Conservation (phyloP, 1,284 basidiomycete species). For the Boletus albobrunnescens region DNA sequence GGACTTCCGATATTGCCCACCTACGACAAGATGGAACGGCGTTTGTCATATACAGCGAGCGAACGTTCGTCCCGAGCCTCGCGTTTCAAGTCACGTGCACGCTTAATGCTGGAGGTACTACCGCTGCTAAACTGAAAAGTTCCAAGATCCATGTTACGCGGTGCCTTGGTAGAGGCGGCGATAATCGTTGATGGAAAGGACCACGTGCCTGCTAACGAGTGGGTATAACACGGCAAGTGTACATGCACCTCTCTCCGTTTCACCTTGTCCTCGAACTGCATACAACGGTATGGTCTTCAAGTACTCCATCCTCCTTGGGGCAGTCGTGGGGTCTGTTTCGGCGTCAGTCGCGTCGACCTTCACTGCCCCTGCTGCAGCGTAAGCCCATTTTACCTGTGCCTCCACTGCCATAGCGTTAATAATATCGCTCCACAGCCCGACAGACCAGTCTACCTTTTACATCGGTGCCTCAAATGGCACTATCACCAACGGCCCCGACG, state of each 20-base stretch:
- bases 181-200: not conserved
- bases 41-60: not conserved
- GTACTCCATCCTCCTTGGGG: slow-evolving; percentile 15
- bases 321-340: slow-evolving; percentile 17
- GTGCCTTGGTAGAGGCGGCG: not conserved
- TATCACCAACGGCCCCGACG: slow-evolving; percentile 23
- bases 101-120: not conserved
- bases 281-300: slow-evolving; percentile 15
- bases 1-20: not conserved
- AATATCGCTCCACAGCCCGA: slow-evolving; percentile 21
- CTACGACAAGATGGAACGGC: no score
- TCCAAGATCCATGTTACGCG: not conserved
- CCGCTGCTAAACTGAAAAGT: not conserved
- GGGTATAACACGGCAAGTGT: slow-evolving; percentile 8
- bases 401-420: not conserved
- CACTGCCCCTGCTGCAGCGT: slow-evolving; percentile 31
- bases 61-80: slow-evolving; percentile 5
- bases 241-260: no score
- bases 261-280: not conserved
- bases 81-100: slow-evolving; percentile 1
- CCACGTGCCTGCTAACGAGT: slow-evolving; percentile 8
- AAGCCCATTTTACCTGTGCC: slow-evolving; percentile 1
- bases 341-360: slow-evolving; percentile 28
- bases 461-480: slow-evolving; percentile 27
- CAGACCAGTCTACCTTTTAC: slow-evolving; percentile 28